A percentile compares a stretch with the other conserved stretches of the same genome.
Evolutionary conservation across 139 green algal genomes (phyloP).

Genomic region (Trebouxia sp.): DNA sequence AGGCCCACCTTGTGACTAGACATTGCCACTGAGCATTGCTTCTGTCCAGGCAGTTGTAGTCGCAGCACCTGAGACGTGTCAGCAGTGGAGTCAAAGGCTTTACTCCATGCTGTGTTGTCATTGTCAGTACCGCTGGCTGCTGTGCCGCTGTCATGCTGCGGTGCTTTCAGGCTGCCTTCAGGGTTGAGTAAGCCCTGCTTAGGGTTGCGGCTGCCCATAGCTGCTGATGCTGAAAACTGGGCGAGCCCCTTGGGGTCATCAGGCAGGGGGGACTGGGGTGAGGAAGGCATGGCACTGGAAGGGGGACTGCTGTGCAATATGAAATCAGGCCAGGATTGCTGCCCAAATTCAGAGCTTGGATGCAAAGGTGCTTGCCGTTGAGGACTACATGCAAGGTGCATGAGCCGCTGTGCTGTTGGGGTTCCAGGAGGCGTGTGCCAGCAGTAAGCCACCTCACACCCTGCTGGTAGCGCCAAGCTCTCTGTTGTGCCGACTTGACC

Average conservation of each 20-base stretch:
- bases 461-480: neutral
- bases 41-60: neutral
- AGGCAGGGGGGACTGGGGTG: neutral
- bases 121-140: too few relatives aligned
- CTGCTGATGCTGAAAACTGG: too few relatives aligned
- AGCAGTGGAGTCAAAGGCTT: neutral
- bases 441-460: neutral
- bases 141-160: neutral
- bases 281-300: neutral
- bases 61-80: neutral
- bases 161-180: too few relatives aligned
- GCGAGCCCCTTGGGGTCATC: too few relatives aligned
- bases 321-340: neutral
- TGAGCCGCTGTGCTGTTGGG: neutral
- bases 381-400: neutral
- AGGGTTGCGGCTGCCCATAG: too few relatives aligned
- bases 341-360: too few relatives aligned
- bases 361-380: neutral
- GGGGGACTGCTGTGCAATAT: neutral
- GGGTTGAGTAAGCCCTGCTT: too few relatives aligned
- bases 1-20: constrained; percentile 3
- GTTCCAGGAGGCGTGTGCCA: constrained; percentile 8
- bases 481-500: constrained; percentile 34
- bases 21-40: neutral
- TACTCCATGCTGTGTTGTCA: neutral